phyloP scores from a whole-genome alignment of 345 rosid genomes.

The Anacardium occidentale region DNA sequence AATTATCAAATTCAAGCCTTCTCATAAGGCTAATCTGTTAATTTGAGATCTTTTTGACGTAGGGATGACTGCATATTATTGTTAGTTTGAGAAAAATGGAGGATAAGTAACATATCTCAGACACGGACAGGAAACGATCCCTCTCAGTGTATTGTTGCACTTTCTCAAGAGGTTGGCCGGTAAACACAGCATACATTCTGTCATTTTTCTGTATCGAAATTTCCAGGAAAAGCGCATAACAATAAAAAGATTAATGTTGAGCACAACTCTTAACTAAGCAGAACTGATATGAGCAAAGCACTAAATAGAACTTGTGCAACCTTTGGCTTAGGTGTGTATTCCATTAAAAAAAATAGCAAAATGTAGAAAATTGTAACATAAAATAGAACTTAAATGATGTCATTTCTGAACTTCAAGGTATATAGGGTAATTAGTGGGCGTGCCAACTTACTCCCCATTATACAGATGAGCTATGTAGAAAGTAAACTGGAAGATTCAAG shows the following conservation, averaged over 20 bases:
- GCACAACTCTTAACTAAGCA: not conserved
- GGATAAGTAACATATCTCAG: constrained; percentile 55
- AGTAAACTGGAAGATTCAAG: too few species aligned
- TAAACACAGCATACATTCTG: constrained; percentile 77
- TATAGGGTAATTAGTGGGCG: not conserved
- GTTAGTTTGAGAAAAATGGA: not conserved
- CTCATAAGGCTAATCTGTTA: not conserved
- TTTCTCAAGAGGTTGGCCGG: constrained; percentile 79
- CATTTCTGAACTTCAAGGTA: not conserved
- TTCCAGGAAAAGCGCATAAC: not conserved
- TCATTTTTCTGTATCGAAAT: constrained; percentile 78
- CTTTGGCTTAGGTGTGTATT: not conserved
- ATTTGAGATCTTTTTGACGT: not conserved
- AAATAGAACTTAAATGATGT: not conserved
- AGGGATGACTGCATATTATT: not conserved
- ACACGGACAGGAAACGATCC: constrained; percentile 74
- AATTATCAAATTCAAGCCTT: not conserved
- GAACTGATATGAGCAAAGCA: not conserved
- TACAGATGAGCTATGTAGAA: too few species aligned
- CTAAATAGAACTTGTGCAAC: not conserved
- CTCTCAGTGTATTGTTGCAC: constrained; percentile 83
- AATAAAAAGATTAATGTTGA: not conserved
- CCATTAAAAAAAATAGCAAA: too few species aligned
- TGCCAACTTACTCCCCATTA: not conserved
- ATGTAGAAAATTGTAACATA: not conserved